Base-by-base conservation (phyloP, 202 grass and related monocot species). In the Hordeum pubiflorum region DNA sequence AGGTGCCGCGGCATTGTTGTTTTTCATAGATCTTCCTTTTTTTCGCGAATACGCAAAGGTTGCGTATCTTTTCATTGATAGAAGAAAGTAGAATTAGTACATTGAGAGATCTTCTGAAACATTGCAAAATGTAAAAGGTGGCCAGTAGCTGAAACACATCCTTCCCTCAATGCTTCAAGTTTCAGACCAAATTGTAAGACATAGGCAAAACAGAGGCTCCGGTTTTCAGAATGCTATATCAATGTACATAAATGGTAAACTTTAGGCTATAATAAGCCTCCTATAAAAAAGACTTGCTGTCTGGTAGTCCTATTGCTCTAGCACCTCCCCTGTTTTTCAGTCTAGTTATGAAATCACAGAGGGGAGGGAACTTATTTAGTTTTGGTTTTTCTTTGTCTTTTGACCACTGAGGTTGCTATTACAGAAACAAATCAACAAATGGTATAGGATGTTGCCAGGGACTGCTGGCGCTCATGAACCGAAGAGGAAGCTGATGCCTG, bases 341-440 rank as follows among this genome's bases (percentile, higher is more conserved):
- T 58, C 66, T 32, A 39, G 10, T 57, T 64, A 0, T 38, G 31
- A 32, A 50, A 48, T 33, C n/a, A 64, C 21, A 69, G 78, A 58
- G 33, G 48, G 63, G 29, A 21, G 14, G 2, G 36, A 21, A 21
- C 17, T 33, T 63, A 69, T 69, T 37, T 12, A 21, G 20, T 40
- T 76, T 21, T 7, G 38, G 6, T 5, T 27, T 15, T 5, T 63
- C 22, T 13, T 2, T 46, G 52, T n/a, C 58, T 76, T 84, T 84
- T 68, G 22, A 76, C 69, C 58, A 56, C 36, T 15, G 27, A 13
- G 41, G 14, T 64, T 33, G 29, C 79, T 75, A 89, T 66, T 74
- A 75, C 74, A 69, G 22, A 82, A 88, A 82, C 31, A 86, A 89
- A 89, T 86, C 46, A 86, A 89, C 34, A 86, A 86, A 86, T 75